A percentile compares a stretch with the other conserved stretches of the same genome.
These are phyloP conservation scores for Eimeria acervulina DNA, from an alignment of 169 alveolate species.

Conservation along the genomic window DNA sequence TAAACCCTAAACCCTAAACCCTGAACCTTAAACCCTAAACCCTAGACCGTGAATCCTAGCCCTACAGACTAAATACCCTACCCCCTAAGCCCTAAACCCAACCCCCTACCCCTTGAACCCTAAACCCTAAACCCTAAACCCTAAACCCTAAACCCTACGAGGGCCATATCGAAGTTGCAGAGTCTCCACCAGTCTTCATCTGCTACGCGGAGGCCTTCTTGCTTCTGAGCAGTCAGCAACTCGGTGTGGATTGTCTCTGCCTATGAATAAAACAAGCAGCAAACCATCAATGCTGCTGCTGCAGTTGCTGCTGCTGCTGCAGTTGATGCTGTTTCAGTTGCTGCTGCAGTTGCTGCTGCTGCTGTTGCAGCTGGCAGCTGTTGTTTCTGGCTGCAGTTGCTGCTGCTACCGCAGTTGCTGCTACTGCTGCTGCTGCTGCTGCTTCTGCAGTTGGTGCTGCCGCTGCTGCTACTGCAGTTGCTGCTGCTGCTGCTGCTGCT, in stretches of 20 bases:
- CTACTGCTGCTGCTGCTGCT: background rate
- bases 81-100: background rate
- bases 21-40: too few species aligned
- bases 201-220: conserved; percentile 57
- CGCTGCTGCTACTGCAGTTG: background rate
- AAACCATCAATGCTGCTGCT: background rate
- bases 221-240: conserved; percentile 11
- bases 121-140: background rate
- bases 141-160: conserved; percentile 39
- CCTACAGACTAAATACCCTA: background rate
- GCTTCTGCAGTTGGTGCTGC: background rate
- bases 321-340: too few species aligned
- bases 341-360: too few species aligned
- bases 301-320: background rate
- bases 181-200: conserved; percentile 79
- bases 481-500: conserved; percentile 2
- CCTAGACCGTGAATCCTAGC: too few species aligned
- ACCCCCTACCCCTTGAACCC: background rate
- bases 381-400: background rate
- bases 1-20: too few species aligned
- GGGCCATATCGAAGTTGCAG: conserved; percentile 52
- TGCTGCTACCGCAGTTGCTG: background rate
- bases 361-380: conserved; percentile 6
- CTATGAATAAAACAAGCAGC: background rate
- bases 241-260: conserved; percentile 56